These are phyloP conservation scores for Thelonectria blattea DNA, from an alignment of 2,329 filamentous ascomycete species.

Conservation along the genomic window DNA sequence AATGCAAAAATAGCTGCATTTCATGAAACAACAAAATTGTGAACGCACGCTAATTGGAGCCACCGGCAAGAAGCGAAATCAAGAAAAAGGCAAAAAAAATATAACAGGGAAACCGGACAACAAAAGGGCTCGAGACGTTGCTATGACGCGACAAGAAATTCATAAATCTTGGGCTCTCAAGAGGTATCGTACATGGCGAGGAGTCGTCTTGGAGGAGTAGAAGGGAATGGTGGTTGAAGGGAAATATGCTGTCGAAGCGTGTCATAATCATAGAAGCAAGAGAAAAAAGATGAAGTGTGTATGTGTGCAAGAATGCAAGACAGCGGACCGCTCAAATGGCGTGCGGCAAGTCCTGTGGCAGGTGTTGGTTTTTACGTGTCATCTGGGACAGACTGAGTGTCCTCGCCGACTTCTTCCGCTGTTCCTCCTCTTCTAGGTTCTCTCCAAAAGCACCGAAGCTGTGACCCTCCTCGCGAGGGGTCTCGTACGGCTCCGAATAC, in stretches of 20 bases:
- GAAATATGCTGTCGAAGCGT: conserved; percentile 6
- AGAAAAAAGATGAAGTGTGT: not conserved
- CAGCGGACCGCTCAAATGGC: conserved; percentile 28
- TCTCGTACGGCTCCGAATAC: conserved; percentile 57
- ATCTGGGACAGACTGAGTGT: conserved; percentile 69
- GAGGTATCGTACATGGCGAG: conserved; percentile 17
- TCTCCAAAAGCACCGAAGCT: conserved; percentile 51
- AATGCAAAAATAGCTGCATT: not conserved
- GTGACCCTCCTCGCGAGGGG: conserved; percentile 55
- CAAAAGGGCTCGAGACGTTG: conserved; percentile 1
- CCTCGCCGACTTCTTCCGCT: conserved; percentile 61
- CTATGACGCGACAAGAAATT: conserved; percentile 1
- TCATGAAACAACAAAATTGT: not conserved
- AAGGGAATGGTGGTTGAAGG: not conserved
- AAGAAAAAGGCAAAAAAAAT: not conserved
- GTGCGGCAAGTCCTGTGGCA: conserved; percentile 33
- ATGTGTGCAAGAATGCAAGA: not conserved
- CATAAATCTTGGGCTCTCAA: conserved; percentile 5
- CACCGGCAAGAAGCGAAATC: not conserved
- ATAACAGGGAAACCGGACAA: too few species aligned
- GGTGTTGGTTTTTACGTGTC: conserved; percentile 45
- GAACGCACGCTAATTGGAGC: not conserved
- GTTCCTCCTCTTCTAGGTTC: conserved; percentile 49
- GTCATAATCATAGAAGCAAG: conserved; percentile 12
- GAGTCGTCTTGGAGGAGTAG: not conserved